phyloP scores from a whole-genome alignment of 257 asterid genomes.

The Solanum habrochaites region DNA sequence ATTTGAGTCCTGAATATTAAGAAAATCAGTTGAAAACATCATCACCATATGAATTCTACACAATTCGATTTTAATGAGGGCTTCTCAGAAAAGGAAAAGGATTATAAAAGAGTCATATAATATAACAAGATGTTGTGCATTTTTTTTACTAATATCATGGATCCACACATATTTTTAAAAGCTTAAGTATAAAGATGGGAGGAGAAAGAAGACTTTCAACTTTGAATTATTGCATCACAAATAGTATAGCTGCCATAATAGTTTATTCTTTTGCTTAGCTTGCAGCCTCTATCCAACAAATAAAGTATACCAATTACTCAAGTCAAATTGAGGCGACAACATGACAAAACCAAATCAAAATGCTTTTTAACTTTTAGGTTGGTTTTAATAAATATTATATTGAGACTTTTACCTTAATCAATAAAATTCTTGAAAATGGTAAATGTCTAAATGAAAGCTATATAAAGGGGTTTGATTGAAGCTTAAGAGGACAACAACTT shows the following conservation, averaged over 20 bases:
- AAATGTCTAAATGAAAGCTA: neutral
- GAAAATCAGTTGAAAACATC: too few relatives aligned
- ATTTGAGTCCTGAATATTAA: rapidly evolving
- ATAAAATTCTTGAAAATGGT: neutral
- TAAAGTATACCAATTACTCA: neutral
- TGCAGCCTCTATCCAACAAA: neutral
- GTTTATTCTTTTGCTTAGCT: neutral
- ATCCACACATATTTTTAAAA: neutral
- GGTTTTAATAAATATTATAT: neutral
- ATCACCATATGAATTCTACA: too few relatives aligned
- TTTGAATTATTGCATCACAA: neutral
- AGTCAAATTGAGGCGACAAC: neutral
- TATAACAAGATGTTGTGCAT: neutral
- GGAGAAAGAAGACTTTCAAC: neutral
- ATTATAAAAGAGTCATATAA: neutral
- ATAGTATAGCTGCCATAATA: neutral
- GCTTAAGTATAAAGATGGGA: neutral
- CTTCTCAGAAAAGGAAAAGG: rapidly evolving
- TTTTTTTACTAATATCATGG: neutral
- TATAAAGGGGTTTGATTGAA: neutral
- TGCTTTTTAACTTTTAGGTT: neutral
- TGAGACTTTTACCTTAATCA: neutral
- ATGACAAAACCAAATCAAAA: neutral
- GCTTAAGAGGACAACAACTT: neutral
- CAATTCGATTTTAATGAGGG: too few relatives aligned